A percentile compares a stretch with the other conserved stretches of the same genome.
phyloP scores from a whole-genome alignment of 441 rosid species.

The Corymbia citriodora region DNA sequence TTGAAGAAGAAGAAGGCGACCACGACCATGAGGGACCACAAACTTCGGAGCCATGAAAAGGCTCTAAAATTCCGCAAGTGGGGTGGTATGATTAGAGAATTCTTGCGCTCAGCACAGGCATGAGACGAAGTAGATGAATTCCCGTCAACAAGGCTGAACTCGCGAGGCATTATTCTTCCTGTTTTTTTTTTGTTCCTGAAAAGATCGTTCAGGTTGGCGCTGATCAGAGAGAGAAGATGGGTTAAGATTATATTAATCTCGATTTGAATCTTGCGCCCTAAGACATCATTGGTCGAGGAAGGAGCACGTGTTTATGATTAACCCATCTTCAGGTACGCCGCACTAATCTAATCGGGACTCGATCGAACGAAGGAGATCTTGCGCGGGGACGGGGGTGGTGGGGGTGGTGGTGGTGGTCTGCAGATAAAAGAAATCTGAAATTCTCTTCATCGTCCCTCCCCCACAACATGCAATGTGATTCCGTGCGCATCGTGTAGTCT shows the following conservation, averaged over 20 bases:
- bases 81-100: not conserved
- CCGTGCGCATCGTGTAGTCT: not conserved
- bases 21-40: not conserved
- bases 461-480: not conserved
- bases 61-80: not conserved
- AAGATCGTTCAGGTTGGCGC: not conserved
- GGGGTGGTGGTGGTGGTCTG: not conserved
- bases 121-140: not conserved
- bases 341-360: not conserved
- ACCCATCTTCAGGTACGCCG: not conserved
- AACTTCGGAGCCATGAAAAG: not conserved
- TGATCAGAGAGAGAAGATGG: not conserved
- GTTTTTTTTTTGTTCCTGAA: not conserved
- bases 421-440: not conserved
- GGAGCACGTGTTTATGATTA: constrained; percentile 3
- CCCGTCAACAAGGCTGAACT: not conserved
- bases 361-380: not conserved
- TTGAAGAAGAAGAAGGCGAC: not conserved
- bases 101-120: not conserved
- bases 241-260: not conserved
- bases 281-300: not conserved
- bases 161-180: not conserved
- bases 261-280: not conserved
- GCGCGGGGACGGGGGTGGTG: not conserved
- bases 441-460: not conserved